phyloP scores from a whole-genome alignment of 1,139 yeast species.

The Saccharomyces hybrid region DNA sequence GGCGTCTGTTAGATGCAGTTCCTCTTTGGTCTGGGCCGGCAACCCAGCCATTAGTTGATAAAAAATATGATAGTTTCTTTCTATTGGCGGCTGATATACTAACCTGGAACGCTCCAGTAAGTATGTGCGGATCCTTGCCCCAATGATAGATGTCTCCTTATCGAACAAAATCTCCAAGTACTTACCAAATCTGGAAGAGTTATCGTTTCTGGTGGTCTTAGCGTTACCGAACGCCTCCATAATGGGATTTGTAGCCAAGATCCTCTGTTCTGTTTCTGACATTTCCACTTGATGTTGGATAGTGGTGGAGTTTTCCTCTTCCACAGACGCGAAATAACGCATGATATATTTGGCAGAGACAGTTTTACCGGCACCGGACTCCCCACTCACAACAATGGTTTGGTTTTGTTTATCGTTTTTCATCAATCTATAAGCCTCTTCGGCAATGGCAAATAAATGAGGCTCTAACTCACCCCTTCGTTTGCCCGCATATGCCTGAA shows the following conservation, averaged over 20 bases:
- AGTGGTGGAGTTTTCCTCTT: conserved; percentile 37
- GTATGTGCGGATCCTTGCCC: conserved; percentile 92
- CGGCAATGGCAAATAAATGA: conserved; percentile 96
- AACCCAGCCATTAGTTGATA: conserved; percentile 87
- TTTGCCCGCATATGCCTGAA: conserved; percentile 94
- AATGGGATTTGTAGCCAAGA: conserved; percentile 94
- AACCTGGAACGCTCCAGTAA: conserved; percentile 89
- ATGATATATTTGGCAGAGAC: conserved; percentile 96
- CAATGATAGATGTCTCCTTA: conserved; percentile 68
- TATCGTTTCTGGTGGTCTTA: conserved; percentile 93
- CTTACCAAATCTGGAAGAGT: conserved; percentile 95
- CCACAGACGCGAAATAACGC: conserved; percentile 98
- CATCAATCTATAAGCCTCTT: conserved; percentile 96
- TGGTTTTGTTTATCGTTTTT: conserved; percentile 79
- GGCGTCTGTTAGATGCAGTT: conserved; percentile 57
- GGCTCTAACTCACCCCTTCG: conserved; percentile 95
- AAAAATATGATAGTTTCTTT: conserved; percentile 93
- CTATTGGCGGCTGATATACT: conserved; percentile 87
- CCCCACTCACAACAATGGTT: conserved; percentile 96
- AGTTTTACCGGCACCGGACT: conserved; percentile 98
- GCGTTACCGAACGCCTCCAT: conserved; percentile 99
- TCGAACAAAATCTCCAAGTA: conserved; percentile 88
- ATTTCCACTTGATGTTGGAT: conserved; percentile 49
- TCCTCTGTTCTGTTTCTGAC: conserved; percentile 91
- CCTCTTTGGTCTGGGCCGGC: conserved; percentile 48